A percentile compares a stretch with the other conserved stretches of the same genome.
phyloP scores from a whole-genome alignment of 129 eudicot species.

The Escallonia herrerae region DNA sequence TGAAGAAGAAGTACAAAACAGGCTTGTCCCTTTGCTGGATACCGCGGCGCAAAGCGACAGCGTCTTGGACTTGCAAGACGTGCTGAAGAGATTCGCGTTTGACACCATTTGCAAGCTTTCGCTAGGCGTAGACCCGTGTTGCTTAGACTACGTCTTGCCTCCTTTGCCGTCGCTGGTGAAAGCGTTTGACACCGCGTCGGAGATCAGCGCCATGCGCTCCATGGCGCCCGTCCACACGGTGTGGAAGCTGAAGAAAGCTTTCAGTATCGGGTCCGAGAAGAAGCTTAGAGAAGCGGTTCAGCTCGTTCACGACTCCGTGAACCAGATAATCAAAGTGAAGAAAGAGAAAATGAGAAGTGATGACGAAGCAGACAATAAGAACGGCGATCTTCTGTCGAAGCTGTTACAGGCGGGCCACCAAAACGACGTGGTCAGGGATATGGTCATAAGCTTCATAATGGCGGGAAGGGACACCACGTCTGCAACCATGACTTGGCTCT shows the following conservation, averaged over 20 bases:
- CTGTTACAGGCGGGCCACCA: constrained; percentile 46
- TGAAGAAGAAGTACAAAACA: constrained; percentile 22
- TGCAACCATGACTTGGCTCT: constrained; percentile 50
- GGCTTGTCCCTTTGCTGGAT: constrained; percentile 45
- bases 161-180: constrained; percentile 28
- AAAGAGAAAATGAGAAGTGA: constrained; percentile 22
- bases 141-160: constrained; percentile 35
- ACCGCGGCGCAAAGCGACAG: constrained; percentile 3
- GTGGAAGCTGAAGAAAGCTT: constrained; percentile 49
- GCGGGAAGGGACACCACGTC: constrained; percentile 85
- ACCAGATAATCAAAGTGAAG: constrained; percentile 30
- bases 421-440: constrained; percentile 48
- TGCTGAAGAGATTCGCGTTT: constrained; percentile 50
- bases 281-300: constrained; percentile 37
- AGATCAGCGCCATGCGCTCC: constrained; percentile 43
- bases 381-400: constrained; percentile 37
- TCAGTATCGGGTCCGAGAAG: constrained; percentile 54
- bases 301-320: constrained; percentile 34
- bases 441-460: constrained; percentile 57
- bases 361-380: constrained; percentile 8
- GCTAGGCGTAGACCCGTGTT: constrained; percentile 61
- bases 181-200: constrained; percentile 61
- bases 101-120: constrained; percentile 58
- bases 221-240: constrained; percentile 31
- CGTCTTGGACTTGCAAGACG: constrained; percentile 53